phyloP scores from a whole-genome alignment of 2,329 filamentous ascomycete species.

The Ilyonectria robusta region DNA sequence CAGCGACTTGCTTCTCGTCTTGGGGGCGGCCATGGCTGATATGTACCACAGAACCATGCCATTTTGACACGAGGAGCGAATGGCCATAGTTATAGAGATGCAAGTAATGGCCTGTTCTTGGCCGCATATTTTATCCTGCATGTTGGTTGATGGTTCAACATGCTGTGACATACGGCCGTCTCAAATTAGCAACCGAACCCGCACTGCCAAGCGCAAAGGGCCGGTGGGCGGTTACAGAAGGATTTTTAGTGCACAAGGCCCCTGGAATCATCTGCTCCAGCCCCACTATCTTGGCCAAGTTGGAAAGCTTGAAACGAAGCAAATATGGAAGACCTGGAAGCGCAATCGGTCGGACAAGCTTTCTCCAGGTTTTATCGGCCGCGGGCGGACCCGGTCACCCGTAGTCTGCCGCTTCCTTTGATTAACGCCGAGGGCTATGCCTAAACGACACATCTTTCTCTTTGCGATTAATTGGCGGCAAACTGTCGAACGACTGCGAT shows the following conservation, averaged over 20 bases:
- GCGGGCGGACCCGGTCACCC: background rate
- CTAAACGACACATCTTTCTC: too few relatives aligned
- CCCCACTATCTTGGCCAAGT: background rate
- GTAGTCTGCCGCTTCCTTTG: background rate
- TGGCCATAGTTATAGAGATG: constrained; percentile 2
- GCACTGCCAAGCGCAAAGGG: background rate
- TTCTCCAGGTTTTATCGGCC: background rate
- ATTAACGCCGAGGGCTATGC: background rate
- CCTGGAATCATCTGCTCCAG: background rate
- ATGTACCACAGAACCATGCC: too few relatives aligned
- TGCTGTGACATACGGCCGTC: background rate
- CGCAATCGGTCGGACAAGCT: background rate
- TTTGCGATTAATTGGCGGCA: too few relatives aligned
- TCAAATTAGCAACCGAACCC: background rate
- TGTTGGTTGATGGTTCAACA: constrained; percentile 18
- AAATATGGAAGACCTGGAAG: background rate
- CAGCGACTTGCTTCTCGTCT: background rate
- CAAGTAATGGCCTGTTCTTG: background rate
- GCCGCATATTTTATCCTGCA: constrained; percentile 3
- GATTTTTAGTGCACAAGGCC: background rate
- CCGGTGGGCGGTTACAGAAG: background rate
- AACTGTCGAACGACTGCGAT: too few relatives aligned
- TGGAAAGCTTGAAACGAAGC: background rate
- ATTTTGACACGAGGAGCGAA: background rate
- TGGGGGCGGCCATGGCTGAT: constrained; percentile 6